Evolutionary conservation across 2,329 filamentous ascomycete species (phyloP).

Genomic region (Hymenoscyphus salicellus): DNA sequence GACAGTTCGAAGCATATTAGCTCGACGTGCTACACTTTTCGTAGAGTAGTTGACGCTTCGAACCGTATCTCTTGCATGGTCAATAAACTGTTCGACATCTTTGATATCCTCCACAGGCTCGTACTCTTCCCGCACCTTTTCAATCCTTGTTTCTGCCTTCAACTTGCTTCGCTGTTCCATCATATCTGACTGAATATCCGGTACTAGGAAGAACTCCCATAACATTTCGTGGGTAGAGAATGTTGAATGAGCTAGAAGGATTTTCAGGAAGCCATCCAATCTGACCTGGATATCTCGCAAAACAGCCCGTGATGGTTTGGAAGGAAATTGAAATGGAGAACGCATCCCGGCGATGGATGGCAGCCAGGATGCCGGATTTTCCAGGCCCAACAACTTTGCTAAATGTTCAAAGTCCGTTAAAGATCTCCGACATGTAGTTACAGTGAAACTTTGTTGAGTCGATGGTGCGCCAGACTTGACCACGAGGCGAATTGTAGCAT

Average conservation of each 20-base stretch:
- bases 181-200: slow-evolving; percentile 85
- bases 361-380: slow-evolving; percentile 94
- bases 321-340: slow-evolving; percentile 89
- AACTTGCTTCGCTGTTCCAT: slow-evolving; percentile 84
- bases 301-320: slow-evolving; percentile 82
- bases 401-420: slow-evolving; percentile 89
- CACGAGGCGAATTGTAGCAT: slow-evolving; percentile 87
- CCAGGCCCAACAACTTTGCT: slow-evolving; percentile 74
- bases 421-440: slow-evolving; percentile 89
- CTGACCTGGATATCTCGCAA: slow-evolving; percentile 83
- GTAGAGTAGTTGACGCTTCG: slow-evolving; percentile 80
- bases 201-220: slow-evolving; percentile 98
- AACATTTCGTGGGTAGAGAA: slow-evolving; percentile 96
- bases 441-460: slow-evolving; percentile 78
- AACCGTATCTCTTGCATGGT: slow-evolving; percentile 86
- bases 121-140: slow-evolving; percentile 86
- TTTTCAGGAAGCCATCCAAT: slow-evolving; percentile 83
- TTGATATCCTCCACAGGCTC: slow-evolving; percentile 77
- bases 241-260: slow-evolving; percentile 82
- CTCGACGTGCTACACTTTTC: slow-evolving; percentile 75
- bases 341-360: slow-evolving; percentile 74
- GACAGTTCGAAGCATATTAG: slow-evolving; percentile 68
- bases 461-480: slow-evolving; percentile 90
- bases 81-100: slow-evolving; percentile 90
- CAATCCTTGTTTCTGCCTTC: slow-evolving; percentile 78